Percentiles rank a stretch among this genome's conserved stretches.
These are phyloP conservation scores for Claviceps cyperi DNA, from an alignment of 2,329 filamentous ascomycete genomes.

Conservation along the genomic window DNA sequence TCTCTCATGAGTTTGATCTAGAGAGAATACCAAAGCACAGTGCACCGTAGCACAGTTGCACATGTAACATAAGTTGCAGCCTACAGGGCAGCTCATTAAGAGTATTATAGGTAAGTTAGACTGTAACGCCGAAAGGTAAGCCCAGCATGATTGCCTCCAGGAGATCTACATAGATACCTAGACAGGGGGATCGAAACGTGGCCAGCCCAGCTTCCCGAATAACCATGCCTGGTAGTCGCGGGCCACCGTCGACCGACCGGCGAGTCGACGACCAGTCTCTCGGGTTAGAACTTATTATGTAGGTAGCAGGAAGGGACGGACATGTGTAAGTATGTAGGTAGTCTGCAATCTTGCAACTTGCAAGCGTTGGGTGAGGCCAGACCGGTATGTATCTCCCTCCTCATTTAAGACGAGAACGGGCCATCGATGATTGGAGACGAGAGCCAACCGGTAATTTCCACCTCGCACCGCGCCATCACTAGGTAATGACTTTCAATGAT, in stretches of 20 bases:
- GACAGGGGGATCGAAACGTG: not conserved
- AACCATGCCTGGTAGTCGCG: not conserved
- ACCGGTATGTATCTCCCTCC: too few relatives aligned
- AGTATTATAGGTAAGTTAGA: not conserved
- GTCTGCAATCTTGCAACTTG: not conserved
- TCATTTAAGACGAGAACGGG: not conserved
- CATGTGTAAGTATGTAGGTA: too few relatives aligned
- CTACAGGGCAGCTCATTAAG: not conserved
- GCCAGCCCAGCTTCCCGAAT: not conserved
- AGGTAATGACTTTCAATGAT: too few relatives aligned
- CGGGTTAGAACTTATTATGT: not conserved
- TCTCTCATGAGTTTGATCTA: not conserved
- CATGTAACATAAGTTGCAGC: not conserved
- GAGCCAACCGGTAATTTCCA: too few relatives aligned
- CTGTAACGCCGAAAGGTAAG: too few relatives aligned
- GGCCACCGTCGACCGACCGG: too few relatives aligned
- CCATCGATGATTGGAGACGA: not conserved
- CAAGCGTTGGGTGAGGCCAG: not conserved
- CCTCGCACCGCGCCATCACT: too few relatives aligned
- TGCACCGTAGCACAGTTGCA: not conserved
- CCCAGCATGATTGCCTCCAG: too few relatives aligned
- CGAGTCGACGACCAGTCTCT: not conserved
- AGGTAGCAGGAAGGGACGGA: not conserved
- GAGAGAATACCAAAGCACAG: not conserved
- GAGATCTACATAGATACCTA: too few relatives aligned